These are phyloP conservation scores for Myxozyma geophila DNA, from an alignment of 805 yeast species.

Conservation along the genomic window DNA sequence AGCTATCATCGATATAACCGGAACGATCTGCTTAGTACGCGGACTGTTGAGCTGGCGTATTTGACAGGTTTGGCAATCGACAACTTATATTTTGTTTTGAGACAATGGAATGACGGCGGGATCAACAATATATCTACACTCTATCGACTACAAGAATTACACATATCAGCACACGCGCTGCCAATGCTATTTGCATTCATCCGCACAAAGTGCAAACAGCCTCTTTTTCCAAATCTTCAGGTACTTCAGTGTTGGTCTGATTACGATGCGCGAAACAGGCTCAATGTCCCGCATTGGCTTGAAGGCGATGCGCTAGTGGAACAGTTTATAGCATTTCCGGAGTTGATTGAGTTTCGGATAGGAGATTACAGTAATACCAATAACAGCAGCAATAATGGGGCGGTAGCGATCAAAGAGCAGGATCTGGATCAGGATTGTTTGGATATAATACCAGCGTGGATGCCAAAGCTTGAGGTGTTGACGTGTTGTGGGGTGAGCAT, in stretches of 20 bases:
- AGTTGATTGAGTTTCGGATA: conserved; percentile 21
- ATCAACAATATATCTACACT: conserved; percentile 16
- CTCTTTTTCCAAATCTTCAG: conserved; percentile 22
- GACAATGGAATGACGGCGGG: conserved; percentile 28
- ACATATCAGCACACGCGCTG: conserved; percentile 27
- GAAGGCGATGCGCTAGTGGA: conserved; percentile 17
- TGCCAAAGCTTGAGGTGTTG: conserved; percentile 28
- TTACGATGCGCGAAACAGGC: conserved; percentile 27
- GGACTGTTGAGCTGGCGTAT: conserved; percentile 5
- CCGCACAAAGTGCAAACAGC: conserved; percentile 16
- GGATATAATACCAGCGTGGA: conserved; percentile 25
- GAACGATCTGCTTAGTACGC: not conserved
- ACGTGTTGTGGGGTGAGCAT: conserved; percentile 24
- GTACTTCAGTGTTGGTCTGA: conserved; percentile 19
- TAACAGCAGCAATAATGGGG: not conserved
- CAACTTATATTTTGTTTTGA: conserved; percentile 21
- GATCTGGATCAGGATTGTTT: conserved; percentile 31
- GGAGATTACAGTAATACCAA: conserved; percentile 7
- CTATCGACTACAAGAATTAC: conserved; percentile 18
- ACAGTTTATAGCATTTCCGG: conserved; percentile 25
- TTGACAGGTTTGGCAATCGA: conserved; percentile 26
- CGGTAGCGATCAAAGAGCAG: conserved; percentile 17
- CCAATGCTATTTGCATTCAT: conserved; percentile 28
- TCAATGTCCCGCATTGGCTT: conserved; percentile 28
- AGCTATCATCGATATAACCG: not conserved